These are phyloP conservation scores for Candida glucosophila DNA, from an alignment of 1,139 yeast genomes.

Conservation along the genomic window DNA sequence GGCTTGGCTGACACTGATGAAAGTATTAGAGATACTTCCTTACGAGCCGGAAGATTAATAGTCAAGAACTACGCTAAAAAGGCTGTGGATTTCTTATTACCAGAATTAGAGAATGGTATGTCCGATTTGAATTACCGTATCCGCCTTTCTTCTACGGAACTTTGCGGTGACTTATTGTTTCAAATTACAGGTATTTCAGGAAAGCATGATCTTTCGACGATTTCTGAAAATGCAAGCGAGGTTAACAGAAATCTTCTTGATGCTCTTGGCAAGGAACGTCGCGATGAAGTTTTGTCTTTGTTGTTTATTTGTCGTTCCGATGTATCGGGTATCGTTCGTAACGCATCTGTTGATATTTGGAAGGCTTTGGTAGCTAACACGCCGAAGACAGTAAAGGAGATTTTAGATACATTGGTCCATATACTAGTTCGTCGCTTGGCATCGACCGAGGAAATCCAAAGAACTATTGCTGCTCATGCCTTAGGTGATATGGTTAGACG, in stretches of 20 bases:
- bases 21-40: conserved; percentile 78
- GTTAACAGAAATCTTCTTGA: conserved; percentile 64
- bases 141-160: conserved; percentile 87
- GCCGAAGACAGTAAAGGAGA: conserved; percentile 92
- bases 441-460: conserved; percentile 65
- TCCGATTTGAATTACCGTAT: conserved; percentile 80
- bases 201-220: conserved; percentile 55
- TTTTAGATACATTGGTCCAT: conserved; percentile 73
- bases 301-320: conserved; percentile 93
- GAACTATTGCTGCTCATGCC: conserved; percentile 87
- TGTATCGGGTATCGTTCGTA: conserved; percentile 77
- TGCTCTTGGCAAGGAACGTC: conserved; percentile 77
- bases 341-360: conserved; percentile 95
- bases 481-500: conserved; percentile 93
- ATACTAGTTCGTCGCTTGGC: conserved; percentile 80
- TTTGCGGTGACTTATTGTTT: conserved; percentile 92
- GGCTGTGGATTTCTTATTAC: conserved; percentile 88
- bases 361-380: conserved; percentile 93
- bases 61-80: conserved; percentile 87
- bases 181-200: conserved; percentile 88
- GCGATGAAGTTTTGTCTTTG: conserved; percentile 77
- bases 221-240: conserved; percentile 46
- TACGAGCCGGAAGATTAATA: conserved; percentile 87
- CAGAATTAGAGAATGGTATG: conserved; percentile 87
- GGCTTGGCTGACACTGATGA: conserved; percentile 91